A percentile compares a stretch with the other conserved stretches of the same genome.
These are phyloP conservation scores for Cystofilobasidium capitatum DNA, from an alignment of 768 basidiomycete species.

Conservation along the genomic window DNA sequence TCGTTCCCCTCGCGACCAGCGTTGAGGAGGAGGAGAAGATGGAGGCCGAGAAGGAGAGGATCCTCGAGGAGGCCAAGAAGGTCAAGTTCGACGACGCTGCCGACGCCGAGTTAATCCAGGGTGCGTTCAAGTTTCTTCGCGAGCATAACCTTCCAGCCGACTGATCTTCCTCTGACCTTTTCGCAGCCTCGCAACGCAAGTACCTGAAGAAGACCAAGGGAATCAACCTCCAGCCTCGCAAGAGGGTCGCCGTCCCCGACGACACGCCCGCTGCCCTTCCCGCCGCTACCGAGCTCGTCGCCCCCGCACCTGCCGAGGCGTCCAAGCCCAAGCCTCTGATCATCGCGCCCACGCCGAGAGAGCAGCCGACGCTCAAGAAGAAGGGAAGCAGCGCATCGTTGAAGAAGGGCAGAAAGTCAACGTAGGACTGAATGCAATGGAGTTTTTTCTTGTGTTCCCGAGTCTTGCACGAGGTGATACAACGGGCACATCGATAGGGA, in stretches of 20 bases:
- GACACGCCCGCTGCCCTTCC: constrained; percentile 2
- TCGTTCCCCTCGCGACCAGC: constrained; percentile 29
- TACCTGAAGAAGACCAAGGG: constrained; percentile 44
- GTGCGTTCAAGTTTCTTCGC: constrained; percentile 46
- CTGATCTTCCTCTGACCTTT: constrained; percentile 20
- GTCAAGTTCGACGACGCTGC: constrained; percentile 60
- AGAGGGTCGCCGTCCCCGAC: constrained; percentile 3
- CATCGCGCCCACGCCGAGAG: not conserved
- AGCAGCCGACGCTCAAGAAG: not conserved
- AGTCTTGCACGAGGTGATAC: no score
- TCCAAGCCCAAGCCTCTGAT: not conserved
- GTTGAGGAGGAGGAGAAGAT: constrained; percentile 34
- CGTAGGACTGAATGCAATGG: no score
- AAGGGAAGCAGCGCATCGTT: not conserved
- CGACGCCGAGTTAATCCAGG: constrained; percentile 66
- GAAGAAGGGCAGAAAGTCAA: not conserved
- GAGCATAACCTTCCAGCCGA: constrained; percentile 27
- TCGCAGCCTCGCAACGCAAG: constrained; percentile 38
- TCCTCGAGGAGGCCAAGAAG: constrained; percentile 38
- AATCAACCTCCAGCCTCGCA: constrained; percentile 33
- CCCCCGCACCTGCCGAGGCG: not conserved
- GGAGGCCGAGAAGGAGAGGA: constrained; percentile 40
- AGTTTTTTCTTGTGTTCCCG: no score
- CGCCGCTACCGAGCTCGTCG: not conserved
- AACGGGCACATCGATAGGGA: no score